A percentile compares a stretch with the other conserved stretches of the same genome.
These are phyloP conservation scores for Buxus sempervirens DNA, from an alignment of 164 flowering plant genomes.

Conservation along the genomic window DNA sequence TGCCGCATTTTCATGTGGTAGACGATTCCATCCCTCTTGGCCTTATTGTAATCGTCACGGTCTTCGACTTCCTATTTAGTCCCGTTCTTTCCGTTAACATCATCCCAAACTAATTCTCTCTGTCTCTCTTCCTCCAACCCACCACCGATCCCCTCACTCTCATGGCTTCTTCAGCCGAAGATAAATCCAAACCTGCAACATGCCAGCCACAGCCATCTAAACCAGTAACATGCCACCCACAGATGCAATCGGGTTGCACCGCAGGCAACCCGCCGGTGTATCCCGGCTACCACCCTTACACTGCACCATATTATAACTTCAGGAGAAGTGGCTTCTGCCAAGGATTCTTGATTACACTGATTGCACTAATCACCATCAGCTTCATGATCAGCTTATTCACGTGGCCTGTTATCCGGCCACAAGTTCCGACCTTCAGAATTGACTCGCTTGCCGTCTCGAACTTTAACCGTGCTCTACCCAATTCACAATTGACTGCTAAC, in stretches of 20 bases:
- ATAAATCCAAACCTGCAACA: background rate
- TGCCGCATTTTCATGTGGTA: too few species aligned
- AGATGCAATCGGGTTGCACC: background rate
- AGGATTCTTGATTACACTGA: background rate
- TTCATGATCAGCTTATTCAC: background rate
- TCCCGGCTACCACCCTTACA: background rate
- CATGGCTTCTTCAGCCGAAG: background rate
- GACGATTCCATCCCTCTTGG: too few species aligned
- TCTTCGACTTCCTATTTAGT: background rate
- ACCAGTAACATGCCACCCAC: background rate
- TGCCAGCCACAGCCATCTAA: too few species aligned
- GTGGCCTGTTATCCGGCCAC: constrained; percentile 59
- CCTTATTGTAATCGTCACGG: background rate
- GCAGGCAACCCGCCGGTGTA: background rate
- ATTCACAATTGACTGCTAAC: constrained; percentile 27
- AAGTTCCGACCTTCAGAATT: constrained; percentile 50
- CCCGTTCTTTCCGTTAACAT: background rate
- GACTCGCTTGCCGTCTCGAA: constrained; percentile 41
- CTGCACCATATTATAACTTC: background rate
- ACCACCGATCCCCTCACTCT: background rate
- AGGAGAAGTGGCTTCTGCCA: background rate
- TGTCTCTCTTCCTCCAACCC: background rate
- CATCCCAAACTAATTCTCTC: background rate
- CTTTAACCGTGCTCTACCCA: constrained; percentile 30
- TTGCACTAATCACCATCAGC: background rate